A percentile compares a stretch with the other conserved stretches of the same genome.
Evolutionary conservation across 2,329 filamentous ascomycete species (phyloP).

Genomic region (Fusarium odoratissimum): DNA sequence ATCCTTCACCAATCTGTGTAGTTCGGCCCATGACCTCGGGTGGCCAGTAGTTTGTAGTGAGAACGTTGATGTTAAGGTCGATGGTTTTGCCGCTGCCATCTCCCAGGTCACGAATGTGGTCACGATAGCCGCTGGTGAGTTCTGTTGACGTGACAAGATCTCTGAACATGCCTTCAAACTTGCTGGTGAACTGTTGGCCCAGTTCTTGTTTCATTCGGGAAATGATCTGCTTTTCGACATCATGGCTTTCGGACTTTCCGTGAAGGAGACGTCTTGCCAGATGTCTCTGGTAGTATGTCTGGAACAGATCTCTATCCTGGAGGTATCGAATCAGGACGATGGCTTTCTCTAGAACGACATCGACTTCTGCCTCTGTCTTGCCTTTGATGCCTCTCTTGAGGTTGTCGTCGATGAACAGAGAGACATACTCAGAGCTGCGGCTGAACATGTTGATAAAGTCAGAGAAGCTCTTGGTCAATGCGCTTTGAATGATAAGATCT

Average conservation of each 20-base stretch:
- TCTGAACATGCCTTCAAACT: constrained; percentile 97
- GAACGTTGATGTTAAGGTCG: constrained; percentile 84
- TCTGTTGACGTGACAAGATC: constrained; percentile 92
- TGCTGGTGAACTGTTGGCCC: constrained; percentile 91
- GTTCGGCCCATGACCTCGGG: constrained; percentile 82
- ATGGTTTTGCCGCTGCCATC: constrained; percentile 62
- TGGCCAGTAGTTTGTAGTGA: constrained; percentile 96
- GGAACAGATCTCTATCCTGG: constrained; percentile 92
- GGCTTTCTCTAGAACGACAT: constrained; percentile 86
- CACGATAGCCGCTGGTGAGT: constrained; percentile 80
- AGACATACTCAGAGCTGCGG: constrained; percentile 90
- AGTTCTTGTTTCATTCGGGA: constrained; percentile 97
- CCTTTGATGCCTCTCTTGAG: constrained; percentile 94
- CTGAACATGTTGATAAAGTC: constrained; percentile 94
- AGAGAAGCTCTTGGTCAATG: constrained; percentile 86
- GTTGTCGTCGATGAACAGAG: constrained; percentile 96
- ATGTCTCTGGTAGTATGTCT: constrained; percentile 98
- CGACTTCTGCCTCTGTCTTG: constrained; percentile 89
- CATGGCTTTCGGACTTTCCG: constrained; percentile 88
- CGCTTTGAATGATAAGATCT: constrained; percentile 82
- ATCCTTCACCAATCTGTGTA: constrained; percentile 61
- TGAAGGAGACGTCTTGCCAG: constrained; percentile 87
- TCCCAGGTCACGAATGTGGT: constrained; percentile 67
- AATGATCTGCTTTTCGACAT: constrained; percentile 96
- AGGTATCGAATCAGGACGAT: constrained; percentile 90